phyloP scores from a whole-genome alignment of 2,329 filamentous ascomycete species.

The Lachnum nothofagi region DNA sequence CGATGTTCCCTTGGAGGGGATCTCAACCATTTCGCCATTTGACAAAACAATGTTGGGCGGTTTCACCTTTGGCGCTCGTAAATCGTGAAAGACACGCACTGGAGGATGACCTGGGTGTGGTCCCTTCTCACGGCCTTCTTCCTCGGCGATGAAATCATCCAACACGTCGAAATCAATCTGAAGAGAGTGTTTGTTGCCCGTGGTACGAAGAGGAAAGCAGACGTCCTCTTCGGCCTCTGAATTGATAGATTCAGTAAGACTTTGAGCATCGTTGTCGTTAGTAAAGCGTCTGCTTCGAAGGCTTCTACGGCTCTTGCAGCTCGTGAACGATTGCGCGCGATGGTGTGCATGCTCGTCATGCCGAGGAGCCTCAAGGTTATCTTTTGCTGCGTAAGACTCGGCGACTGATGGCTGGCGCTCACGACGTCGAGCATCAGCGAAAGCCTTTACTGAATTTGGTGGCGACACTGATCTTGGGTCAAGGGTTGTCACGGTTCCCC shows the following conservation, averaged over 20 bases:
- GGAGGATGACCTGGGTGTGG: slow-evolving; percentile 30
- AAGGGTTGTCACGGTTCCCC: slow-evolving; percentile 50
- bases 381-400: slow-evolving; percentile 82
- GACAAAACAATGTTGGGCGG: slow-evolving; percentile 35
- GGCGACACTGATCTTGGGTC: slow-evolving; percentile 72
- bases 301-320: slow-evolving; percentile 53
- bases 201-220: slow-evolving; percentile 69
- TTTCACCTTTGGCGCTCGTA: slow-evolving; percentile 21
- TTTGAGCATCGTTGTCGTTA: slow-evolving; percentile 57
- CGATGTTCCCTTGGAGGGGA: slow-evolving; percentile 41
- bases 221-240: slow-evolving; percentile 75
- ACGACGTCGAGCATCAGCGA: slow-evolving; percentile 82
- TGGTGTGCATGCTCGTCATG: slow-evolving; percentile 62
- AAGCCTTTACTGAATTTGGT: slow-evolving; percentile 95
- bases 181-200: slow-evolving; percentile 70
- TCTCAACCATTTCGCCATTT: slow-evolving; percentile 54
- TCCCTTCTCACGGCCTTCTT: slow-evolving; percentile 44
- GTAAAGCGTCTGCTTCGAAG: slow-evolving; percentile 54
- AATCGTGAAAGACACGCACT: slow-evolving; percentile 31
- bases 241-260: slow-evolving; percentile 58
- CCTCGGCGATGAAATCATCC: slow-evolving; percentile 78
- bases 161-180: slow-evolving; percentile 90
- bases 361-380: slow-evolving; percentile 81
- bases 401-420: slow-evolving; percentile 63
- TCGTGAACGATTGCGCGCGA: slow-evolving; percentile 54